phyloP scores from a whole-genome alignment of 257 asterid genomes.

The Solanum pimpinellifolium region DNA sequence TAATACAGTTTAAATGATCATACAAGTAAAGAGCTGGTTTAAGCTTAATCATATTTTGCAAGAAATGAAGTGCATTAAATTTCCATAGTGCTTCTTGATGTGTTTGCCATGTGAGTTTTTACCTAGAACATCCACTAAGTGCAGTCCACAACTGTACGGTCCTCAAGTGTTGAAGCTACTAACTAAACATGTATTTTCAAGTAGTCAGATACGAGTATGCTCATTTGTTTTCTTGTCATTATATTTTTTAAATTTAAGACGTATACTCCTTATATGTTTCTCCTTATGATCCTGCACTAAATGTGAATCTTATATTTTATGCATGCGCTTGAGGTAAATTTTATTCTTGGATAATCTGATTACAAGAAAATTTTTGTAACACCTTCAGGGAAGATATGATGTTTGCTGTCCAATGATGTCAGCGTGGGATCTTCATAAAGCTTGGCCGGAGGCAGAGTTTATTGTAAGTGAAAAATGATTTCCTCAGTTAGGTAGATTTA shows the following conservation, averaged over 20 bases:
- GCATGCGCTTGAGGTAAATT: not conserved
- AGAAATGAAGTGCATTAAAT: not conserved
- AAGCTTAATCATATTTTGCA: not conserved
- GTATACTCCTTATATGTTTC: not conserved
- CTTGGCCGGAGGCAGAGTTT: conserved; percentile 95
- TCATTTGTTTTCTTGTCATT: not conserved
- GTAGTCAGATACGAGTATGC: not conserved
- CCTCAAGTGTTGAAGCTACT: not conserved
- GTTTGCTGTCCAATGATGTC: conserved; percentile 94
- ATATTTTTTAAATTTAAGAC: not conserved
- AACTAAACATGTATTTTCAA: not conserved
- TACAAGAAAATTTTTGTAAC: not conserved
- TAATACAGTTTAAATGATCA: not conserved
- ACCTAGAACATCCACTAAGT: not conserved
- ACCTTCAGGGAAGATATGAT: conserved; percentile 88
- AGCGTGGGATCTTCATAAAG: conserved; percentile 99
- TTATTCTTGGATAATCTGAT: not conserved
- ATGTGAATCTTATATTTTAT: not conserved
- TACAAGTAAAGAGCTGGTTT: not conserved
- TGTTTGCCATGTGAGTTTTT: not conserved
- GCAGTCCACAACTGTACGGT: not conserved
- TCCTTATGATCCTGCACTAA: not conserved
- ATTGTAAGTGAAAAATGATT: conserved; percentile 34
- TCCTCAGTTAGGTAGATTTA: not conserved
- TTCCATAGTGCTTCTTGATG: not conserved